Evolutionary conservation across 495 filamentous ascomycete genomes (phyloP), one percentile per base, ranked within the genome.

Genomic region (Tuber calosporum): DNA sequence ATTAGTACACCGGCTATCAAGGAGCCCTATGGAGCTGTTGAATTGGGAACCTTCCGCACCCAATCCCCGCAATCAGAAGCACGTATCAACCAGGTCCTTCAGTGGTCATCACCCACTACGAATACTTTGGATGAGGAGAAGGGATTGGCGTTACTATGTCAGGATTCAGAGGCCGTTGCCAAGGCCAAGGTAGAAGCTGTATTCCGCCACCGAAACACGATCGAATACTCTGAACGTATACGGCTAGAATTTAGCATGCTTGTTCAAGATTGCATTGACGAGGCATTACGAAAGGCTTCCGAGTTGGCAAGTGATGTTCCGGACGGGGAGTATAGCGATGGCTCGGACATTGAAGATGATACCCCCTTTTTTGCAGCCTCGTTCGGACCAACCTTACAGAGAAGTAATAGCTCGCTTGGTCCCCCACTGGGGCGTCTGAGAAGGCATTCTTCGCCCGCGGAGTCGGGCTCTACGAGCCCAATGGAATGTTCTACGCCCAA

Each of bases 151-250:
- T 83, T 91, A 62, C 85, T 99, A 66, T 95, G 92, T 78, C 87
- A 90, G 19, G 96, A 99, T 79, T 98, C 94, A 1, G 92, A 95
- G 77, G 88, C 85, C 71, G 86, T 93, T 34, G 89, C 93, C 26
- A 90, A 87, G 78, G 87, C 91, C 26, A 99, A 98, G 82, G 92
- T 97, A 6, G 96, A 98, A 78, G 91, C 96, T 36, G 90, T 97
- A 19, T 86, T 94, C 74, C 93, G 95, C 43, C 92, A 98, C 83
- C 89, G 94, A 62, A 89, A 91, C 77, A 96, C 97, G 72, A 89
- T 98, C 66, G 96, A 99, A 82, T 99, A 98, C 82, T 90, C 93
- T 6, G 95, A 99, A 83, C 88, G 95, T 13, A 97, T 99, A 80
- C 92, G 96, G 2, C 86, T 96, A 43, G 95, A 99, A 81, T 96